A percentile compares a stretch with the other conserved stretches of the same genome.
Evolutionary conservation across 2,329 filamentous ascomycete genomes (phyloP).

Genomic region (Coniochaeta prunicola): DNA sequence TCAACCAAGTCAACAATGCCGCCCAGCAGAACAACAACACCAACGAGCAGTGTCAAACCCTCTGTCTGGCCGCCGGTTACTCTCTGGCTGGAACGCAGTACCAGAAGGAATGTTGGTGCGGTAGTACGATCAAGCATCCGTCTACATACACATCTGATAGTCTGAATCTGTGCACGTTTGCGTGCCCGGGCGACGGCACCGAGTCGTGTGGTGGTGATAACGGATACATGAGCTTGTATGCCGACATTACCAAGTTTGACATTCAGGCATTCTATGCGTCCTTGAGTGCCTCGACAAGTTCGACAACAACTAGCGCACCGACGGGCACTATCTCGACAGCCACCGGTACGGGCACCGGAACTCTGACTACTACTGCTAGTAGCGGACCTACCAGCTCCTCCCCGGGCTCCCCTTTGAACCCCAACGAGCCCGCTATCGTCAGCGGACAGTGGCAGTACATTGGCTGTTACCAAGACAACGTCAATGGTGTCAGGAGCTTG

Average conservation of each 20-base stretch:
- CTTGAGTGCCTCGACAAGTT: slow-evolving; percentile 2
- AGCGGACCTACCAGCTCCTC: slow-evolving; percentile 4
- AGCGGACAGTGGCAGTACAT: slow-evolving; percentile 12
- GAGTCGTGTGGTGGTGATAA: slow-evolving; percentile 24
- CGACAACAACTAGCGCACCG: slow-evolving; percentile 4
- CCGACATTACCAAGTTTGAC: slow-evolving; percentile 20
- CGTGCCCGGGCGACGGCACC: slow-evolving; percentile 19
- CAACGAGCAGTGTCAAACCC: slow-evolving; percentile 24
- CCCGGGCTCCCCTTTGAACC: slow-evolving; percentile 6
- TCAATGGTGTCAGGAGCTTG: slow-evolving; percentile 11
- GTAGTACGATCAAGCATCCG: slow-evolving; percentile 16
- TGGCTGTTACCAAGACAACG: slow-evolving; percentile 16
- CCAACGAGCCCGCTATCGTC: slow-evolving; percentile 5
- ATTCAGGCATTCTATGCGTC: slow-evolving; percentile 13
- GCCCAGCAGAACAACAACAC: slow-evolving; percentile 18
- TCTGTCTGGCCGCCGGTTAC: slow-evolving; percentile 20
- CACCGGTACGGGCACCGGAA: slow-evolving; percentile 3
- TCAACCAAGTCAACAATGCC: slow-evolving; percentile 18
- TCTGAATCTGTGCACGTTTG: slow-evolving; percentile 18
- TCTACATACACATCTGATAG: slow-evolving; percentile 16
- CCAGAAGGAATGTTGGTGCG: slow-evolving; percentile 22
- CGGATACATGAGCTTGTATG: slow-evolving; percentile 23
- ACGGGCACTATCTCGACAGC: slow-evolving; percentile 4
- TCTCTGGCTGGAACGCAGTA: slow-evolving; percentile 26
- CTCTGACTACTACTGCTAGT: slow-evolving; percentile 8